phyloP scores from a whole-genome alignment of 129 eudicot species.

The Mikania micrantha region DNA sequence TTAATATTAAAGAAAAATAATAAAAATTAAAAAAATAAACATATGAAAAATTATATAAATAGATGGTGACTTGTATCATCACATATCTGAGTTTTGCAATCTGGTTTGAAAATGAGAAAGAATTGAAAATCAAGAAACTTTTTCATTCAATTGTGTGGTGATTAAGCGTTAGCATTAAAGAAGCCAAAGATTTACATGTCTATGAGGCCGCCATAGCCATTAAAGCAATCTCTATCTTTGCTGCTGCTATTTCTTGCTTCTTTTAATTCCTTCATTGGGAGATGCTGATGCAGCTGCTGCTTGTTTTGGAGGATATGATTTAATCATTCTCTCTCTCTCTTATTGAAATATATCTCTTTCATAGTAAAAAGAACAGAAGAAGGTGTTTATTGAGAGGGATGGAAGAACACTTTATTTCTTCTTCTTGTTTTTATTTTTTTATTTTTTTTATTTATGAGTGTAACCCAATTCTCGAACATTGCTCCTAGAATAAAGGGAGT shows the following conservation, averaged over 20 bases:
- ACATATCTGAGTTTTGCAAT: no score
- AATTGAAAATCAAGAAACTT: not conserved
- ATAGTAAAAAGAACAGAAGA: no score
- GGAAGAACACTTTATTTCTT: no score
- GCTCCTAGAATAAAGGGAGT: no score
- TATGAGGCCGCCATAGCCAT: conserved; percentile 42
- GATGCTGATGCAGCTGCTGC: conserved; percentile 11
- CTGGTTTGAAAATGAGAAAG: conserved; percentile 10
- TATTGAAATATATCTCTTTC: not conserved
- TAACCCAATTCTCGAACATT: no score
- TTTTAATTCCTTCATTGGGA: conserved; percentile 26
- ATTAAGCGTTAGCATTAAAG: conserved; percentile 32
- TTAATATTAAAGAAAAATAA: not conserved
- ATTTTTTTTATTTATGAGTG: no score
- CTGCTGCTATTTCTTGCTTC: conserved; percentile 18
- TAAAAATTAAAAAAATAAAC: not conserved
- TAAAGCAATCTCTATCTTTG: conserved; percentile 20
- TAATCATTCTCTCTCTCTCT: conserved; percentile 1
- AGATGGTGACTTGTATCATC: not conserved
- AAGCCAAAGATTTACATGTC: conserved; percentile 24
- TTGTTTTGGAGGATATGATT: conserved; percentile 18
- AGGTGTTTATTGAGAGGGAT: no score
- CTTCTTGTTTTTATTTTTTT: no score
- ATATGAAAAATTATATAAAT: not conserved
- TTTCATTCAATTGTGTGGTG: conserved; percentile 10